Percentiles rank a stretch among this genome's conserved stretches.
phyloP scores from a whole-genome alignment of 2,329 filamentous ascomycete genomes.

The Sporothrix euskadiensis region DNA sequence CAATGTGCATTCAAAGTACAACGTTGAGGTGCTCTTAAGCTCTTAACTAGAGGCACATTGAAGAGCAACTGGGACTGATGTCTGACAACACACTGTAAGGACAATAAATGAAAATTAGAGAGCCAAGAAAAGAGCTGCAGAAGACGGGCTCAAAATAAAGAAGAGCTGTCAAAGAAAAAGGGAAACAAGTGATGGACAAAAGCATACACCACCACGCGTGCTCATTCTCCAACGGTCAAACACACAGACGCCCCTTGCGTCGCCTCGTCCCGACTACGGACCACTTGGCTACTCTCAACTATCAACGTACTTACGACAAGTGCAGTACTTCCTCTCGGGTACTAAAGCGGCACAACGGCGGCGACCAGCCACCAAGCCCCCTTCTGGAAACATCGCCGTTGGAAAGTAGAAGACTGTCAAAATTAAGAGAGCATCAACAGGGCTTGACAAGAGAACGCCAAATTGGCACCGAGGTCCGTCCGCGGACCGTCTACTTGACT shows the following conservation, averaged over 20 bases:
- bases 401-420: background rate
- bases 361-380: background rate
- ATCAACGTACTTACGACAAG: too few relatives aligned
- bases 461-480: background rate
- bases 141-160: background rate
- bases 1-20: background rate
- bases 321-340: background rate
- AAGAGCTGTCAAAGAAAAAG: background rate
- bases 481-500: background rate
- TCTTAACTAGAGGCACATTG: too few relatives aligned
- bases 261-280: background rate
- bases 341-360: background rate
- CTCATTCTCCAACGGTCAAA: slow-evolving; percentile 2
- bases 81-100: background rate
- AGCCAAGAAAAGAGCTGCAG: too few relatives aligned
- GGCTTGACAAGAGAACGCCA: background rate
- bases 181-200: background rate
- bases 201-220: background rate
- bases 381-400: slow-evolving; percentile 11
- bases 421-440: background rate
- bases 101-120: background rate
- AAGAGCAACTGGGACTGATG: too few relatives aligned
- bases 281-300: too few relatives aligned
- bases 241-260: background rate
- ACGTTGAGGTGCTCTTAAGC: too few relatives aligned